These are phyloP conservation scores for Sordaria brevicollis DNA, from an alignment of 495 filamentous ascomycete genomes.

Conservation along the genomic window DNA sequence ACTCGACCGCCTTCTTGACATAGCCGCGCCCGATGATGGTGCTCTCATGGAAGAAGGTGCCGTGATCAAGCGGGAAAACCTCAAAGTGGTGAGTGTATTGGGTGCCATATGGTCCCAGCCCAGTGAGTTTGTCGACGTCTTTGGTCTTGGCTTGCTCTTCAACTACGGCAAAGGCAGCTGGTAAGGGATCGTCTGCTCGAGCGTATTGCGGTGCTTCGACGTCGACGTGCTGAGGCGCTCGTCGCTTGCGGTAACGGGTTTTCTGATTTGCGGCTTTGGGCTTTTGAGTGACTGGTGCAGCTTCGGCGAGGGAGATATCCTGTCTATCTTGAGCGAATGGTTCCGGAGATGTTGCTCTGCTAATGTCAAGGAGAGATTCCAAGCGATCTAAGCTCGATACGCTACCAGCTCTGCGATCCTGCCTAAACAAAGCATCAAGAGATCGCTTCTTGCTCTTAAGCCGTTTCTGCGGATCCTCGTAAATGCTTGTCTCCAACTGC, in stretches of 20 bases:
- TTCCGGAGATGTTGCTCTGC: not conserved
- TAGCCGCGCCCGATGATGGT: slow-evolving; percentile 70
- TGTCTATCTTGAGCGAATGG: not conserved
- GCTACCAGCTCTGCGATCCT: slow-evolving; percentile 20
- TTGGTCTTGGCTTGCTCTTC: slow-evolving; percentile 13
- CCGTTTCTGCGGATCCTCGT: slow-evolving; percentile 14
- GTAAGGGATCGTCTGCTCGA: slow-evolving; percentile 39
- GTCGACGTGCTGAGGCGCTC: slow-evolving; percentile 43
- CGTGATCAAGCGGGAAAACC: slow-evolving; percentile 50
- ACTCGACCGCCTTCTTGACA: slow-evolving; percentile 42
- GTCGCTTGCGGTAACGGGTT: slow-evolving; percentile 34
- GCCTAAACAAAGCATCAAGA: slow-evolving; percentile 38
- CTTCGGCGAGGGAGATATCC: not conserved
- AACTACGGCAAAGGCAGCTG: slow-evolving; percentile 8
- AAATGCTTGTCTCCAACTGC: slow-evolving; percentile 37
- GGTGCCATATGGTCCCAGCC: slow-evolving; percentile 50
- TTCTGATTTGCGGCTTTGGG: slow-evolving; percentile 18
- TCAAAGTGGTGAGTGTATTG: slow-evolving; percentile 70
- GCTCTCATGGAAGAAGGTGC: slow-evolving; percentile 64
- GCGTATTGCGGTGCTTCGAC: slow-evolving; percentile 34
- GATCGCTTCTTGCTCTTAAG: slow-evolving; percentile 33
- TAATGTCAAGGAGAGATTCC: slow-evolving; percentile 16
- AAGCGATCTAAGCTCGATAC: slow-evolving; percentile 11
- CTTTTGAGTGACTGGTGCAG: slow-evolving; percentile 18
- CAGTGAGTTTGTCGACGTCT: slow-evolving; percentile 32